Conservation (phyloP, 768 basidiomycete species). For the Termitomyces sp. region DNA sequence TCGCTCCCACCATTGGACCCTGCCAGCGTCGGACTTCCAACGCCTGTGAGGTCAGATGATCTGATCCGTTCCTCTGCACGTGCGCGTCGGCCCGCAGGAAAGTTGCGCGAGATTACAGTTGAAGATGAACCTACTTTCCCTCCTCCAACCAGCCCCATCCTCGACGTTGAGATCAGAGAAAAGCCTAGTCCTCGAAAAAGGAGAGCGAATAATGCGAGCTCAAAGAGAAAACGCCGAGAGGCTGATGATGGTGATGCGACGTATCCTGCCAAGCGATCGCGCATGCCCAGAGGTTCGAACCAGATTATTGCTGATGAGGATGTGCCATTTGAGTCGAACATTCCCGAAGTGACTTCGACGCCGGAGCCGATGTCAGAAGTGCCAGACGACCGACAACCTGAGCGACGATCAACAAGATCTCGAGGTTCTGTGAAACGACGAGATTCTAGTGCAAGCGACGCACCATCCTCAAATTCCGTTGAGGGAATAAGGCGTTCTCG, state of each 20-base stretch:
- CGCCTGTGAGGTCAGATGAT: conserved; percentile 39
- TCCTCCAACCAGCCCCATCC: conserved; percentile 24
- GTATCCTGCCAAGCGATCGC: conserved; percentile 67
- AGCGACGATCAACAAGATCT: conserved; percentile 44
- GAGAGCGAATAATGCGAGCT: conserved; percentile 35
- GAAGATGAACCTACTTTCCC: conserved; percentile 28
- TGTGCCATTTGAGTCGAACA: conserved; percentile 25
- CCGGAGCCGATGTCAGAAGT: conserved; percentile 26
- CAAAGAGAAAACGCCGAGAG: conserved; percentile 55
- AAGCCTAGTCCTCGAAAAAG: conserved; percentile 48
- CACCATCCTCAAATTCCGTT: conserved; percentile 26
- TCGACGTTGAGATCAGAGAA: conserved; percentile 33
- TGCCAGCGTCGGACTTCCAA: conserved; percentile 47
- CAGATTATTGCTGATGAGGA: conserved; percentile 32
- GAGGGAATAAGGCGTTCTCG: conserved; percentile 7
- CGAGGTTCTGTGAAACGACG: conserved; percentile 33
- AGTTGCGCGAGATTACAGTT: conserved; percentile 41
- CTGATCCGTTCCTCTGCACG: conserved; percentile 30
- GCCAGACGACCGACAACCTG: conserved; percentile 29
- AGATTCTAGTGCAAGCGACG: conserved; percentile 49
- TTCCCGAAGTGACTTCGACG: conserved; percentile 16
- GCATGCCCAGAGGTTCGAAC: conserved; percentile 40
- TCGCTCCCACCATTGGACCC: conserved; percentile 64
- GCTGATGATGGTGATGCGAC: conserved; percentile 56
- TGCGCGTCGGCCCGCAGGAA: conserved; percentile 40